phyloP scores from a whole-genome alignment of 352 stramenopile genomes.

The Phytophthora multivora region DNA sequence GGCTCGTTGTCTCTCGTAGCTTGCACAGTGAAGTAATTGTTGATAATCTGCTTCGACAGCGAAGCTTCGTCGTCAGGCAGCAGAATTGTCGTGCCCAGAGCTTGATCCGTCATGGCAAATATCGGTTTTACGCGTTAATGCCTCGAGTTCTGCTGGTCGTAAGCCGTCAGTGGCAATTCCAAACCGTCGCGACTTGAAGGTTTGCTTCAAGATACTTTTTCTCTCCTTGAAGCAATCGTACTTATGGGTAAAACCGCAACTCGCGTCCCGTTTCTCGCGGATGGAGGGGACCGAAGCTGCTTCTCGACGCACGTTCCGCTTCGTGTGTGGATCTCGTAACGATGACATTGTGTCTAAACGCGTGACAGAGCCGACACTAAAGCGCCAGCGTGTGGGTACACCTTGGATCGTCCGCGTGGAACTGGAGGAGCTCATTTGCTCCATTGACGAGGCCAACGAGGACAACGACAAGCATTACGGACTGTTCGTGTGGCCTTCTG shows the following conservation, averaged over 20 bases:
- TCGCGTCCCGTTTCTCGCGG: conserved; percentile 23
- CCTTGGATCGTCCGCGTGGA: conserved; percentile 34
- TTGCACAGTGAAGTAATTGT: conserved; percentile 29
- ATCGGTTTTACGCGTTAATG: no score
- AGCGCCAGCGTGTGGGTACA: conserved; percentile 23
- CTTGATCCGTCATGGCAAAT: conserved; percentile 10
- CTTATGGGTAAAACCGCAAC: conserved; percentile 10
- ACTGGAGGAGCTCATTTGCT: conserved; percentile 64
- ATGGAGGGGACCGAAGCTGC: conserved; percentile 12
- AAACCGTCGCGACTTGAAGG: conserved; percentile 26
- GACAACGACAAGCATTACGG: conserved; percentile 59
- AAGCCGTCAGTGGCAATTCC: conserved; percentile 23
- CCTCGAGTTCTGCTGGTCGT: conserved; percentile 17
- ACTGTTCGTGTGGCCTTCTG: conserved; percentile 72
- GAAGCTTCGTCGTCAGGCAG: conserved; percentile 22
- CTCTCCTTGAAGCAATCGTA: conserved; percentile 22
- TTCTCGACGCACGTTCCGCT: conserved; percentile 26
- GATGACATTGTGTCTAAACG: neutral
- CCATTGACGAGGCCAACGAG: conserved; percentile 43
- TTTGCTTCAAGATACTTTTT: conserved; percentile 30
- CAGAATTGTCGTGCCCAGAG: conserved; percentile 22
- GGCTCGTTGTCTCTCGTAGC: neutral
- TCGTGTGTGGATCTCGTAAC: conserved; percentile 8
- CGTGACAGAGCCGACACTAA: conserved; percentile 7
- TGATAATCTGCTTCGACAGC: conserved; percentile 37